Base-by-base conservation (phyloP, 2,329 filamentous ascomycete species). In the Penicillium sp. region DNA sequence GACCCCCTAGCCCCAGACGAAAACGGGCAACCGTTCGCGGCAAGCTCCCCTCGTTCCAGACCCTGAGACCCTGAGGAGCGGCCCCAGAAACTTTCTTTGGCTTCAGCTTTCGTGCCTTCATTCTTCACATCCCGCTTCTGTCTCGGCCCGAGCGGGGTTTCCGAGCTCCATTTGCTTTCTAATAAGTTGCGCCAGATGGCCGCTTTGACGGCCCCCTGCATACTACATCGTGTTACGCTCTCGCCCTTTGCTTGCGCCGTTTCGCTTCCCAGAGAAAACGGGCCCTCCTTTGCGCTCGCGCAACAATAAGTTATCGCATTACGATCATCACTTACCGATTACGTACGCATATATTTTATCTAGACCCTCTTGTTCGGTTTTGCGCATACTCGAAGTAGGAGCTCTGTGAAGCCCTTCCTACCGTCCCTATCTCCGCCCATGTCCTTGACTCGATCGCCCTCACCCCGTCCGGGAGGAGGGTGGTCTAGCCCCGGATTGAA, bases 391-490 rank as follows among this genome's bases (percentile, higher is more conserved):
- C 8, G 35, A 13, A 41, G 15, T 41, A 41, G 3, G 1, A 13
- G 15, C 15, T 15, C 11, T 5, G 11, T 13, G 9, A 15, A 41
- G 35, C 35, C 15, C 35, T 26, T 26, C 26, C 26, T 26, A 9
- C 35, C 35, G 35, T 15, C 35, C 50, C 54, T 26, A 44, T 45
- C 38, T 44, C 62, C 76, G 66, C 67, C 70, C 71, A 97, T 97
- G 93, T 91, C 91, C 69, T 81, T 94, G 66, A 95, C 93, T 69
- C 88, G 92, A 79, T 96, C 92, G 74, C 92, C 93, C 55, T 97
- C 92, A 60, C 94, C 93, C 65, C 86, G 88, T 66, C 90, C 88
- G 64, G 90, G 91, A 71, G 92, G 92, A 74, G 93, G 93, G 70
- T 97, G 94, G 93, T 88, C 91, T 60, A 95, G 90, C 79, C 92